Base-by-base conservation (phyloP, 345 rosid genomes). In the Brassica nigra region DNA sequence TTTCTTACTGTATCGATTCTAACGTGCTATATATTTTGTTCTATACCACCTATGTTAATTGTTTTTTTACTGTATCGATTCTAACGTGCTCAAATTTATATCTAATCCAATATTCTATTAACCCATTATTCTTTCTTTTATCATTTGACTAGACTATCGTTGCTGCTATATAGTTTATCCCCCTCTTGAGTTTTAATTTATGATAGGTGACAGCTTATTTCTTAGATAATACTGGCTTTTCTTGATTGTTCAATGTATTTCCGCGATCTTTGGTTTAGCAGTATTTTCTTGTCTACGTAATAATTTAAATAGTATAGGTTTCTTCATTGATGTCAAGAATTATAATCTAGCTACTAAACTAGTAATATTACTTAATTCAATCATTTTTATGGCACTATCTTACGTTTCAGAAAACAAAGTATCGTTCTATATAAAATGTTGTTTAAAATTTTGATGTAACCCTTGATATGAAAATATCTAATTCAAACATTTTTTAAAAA, bases 171-270 rank as follows among this genome's bases (percentile, higher is more conserved):
- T 9, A 9, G 10, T 30, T 31, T 76, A 76, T 54, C 29, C 36
- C 12, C 36, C 68, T 36, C 27, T 39, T 15, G 8, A 67, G 16
- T 33, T 15, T 23, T 33, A 15, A 54, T 28, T 52, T 65, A 57
- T 57, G 49, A 66, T 78, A 71, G 77, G 67, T 65, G 59, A 12
- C 68, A 66, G 72, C 77, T 39, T 39, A 8, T 28, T 78, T 64
- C n/a, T 28, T 71, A 71, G 76, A 71, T 63, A 55, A 28, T 37
- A 55, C 72, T 42, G 77, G 72, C 67, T 55, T 78, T 78, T 78
- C 34, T 59, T 66, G 73, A 63, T 66, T 57, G 81, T 72, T 78
- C 81, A 78, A 65, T 78, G 81, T 78, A 78, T 66, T 72, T 58
- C 47, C 72, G 28, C 28, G 28, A 55, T 72, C 18, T 57, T 78